A percentile compares a stretch with the other conserved stretches of the same genome.
Conservation (phyloP, 164 flowering plant species). For the Berberis thunbergii region DNA sequence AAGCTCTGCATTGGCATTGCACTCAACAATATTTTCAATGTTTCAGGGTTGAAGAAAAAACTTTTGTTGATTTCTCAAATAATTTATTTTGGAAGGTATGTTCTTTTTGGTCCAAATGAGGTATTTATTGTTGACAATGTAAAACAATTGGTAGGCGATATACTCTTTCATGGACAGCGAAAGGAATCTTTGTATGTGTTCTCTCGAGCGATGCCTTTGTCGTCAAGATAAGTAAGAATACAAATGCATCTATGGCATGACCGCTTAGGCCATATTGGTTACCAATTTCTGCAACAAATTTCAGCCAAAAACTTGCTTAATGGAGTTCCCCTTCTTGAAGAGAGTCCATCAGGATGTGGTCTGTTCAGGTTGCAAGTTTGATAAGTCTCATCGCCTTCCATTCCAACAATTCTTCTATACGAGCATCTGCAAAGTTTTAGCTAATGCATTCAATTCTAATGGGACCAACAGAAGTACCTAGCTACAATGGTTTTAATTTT, state of each 20-base stretch:
- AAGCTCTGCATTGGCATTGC: neutral
- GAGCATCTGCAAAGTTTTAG: neutral
- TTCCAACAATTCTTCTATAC: neutral
- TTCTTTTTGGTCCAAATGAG: slow-evolving; percentile 20
- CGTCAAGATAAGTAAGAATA: neutral
- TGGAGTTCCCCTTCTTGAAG: neutral
- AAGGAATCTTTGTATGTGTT: slow-evolving; percentile 13
- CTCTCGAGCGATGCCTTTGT: neutral
- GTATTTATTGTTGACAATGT: slow-evolving; percentile 9
- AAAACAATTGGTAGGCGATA: slow-evolving; percentile 3
- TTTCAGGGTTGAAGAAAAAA: slow-evolving; percentile 6
- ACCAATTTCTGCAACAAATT: neutral
- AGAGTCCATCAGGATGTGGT: neutral
- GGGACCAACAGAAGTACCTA: slow-evolving; percentile 5
- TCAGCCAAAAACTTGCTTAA: neutral
- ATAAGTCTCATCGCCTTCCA: neutral
- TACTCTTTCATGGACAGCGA: slow-evolving; percentile 3
- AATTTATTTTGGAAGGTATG: slow-evolving; percentile 13
- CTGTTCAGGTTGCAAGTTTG: neutral
- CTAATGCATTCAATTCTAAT: neutral
- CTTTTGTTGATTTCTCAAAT: slow-evolving; percentile 11
- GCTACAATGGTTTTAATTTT: neutral
- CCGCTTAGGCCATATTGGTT: neutral
- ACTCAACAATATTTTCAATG: slow-evolving; percentile 3
- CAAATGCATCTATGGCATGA: neutral